A percentile compares a stretch with the other conserved stretches of the same genome.
Evolutionary conservation across 257 asterid species (phyloP).

Genomic region (Echites panduratus): DNA sequence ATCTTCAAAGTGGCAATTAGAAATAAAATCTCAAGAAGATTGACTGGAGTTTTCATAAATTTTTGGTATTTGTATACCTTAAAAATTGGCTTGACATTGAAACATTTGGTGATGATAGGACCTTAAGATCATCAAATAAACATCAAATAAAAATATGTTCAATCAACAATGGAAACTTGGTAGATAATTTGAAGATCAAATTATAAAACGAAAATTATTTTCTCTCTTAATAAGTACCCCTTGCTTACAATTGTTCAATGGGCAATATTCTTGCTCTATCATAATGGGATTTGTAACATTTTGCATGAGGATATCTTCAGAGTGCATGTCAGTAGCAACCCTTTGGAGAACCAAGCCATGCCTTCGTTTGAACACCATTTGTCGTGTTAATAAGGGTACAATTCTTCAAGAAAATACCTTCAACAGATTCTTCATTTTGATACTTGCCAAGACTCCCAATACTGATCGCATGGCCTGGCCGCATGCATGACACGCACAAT

Average conservation of each 20-base stretch:
- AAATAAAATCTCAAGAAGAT: too few relatives aligned
- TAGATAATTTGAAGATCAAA: too few relatives aligned
- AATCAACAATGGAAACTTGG: too few relatives aligned
- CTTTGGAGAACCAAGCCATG: slow-evolving; percentile 3
- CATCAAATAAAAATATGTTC: background rate
- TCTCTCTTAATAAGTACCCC: background rate
- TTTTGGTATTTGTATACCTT: slow-evolving; percentile 7
- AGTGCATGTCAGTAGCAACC: background rate
- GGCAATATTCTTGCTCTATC: slow-evolving; percentile 14
- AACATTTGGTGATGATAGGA: slow-evolving; percentile 25
- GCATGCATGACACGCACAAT: background rate
- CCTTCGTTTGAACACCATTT: slow-evolving; percentile 8
- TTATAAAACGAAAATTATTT: too few relatives aligned
- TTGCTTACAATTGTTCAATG: background rate
- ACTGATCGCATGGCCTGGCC: slow-evolving; percentile 12
- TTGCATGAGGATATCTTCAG: slow-evolving; percentile 4
- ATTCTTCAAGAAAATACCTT: slow-evolving; percentile 5
- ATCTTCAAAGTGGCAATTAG: too few relatives aligned
- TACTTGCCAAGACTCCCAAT: slow-evolving; percentile 14
- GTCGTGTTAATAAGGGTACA: slow-evolving; percentile 5
- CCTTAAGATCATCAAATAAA: slow-evolving; percentile 27
- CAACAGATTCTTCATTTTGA: background rate
- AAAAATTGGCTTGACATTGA: slow-evolving; percentile 30
- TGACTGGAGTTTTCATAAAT: too few relatives aligned
- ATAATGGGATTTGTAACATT: slow-evolving; percentile 7